Evolutionary conservation across 2,329 filamentous ascomycete genomes (phyloP), one percentile per base, ranked within the genome.

Genomic region (Colletotrichum gloeosporioides): DNA sequence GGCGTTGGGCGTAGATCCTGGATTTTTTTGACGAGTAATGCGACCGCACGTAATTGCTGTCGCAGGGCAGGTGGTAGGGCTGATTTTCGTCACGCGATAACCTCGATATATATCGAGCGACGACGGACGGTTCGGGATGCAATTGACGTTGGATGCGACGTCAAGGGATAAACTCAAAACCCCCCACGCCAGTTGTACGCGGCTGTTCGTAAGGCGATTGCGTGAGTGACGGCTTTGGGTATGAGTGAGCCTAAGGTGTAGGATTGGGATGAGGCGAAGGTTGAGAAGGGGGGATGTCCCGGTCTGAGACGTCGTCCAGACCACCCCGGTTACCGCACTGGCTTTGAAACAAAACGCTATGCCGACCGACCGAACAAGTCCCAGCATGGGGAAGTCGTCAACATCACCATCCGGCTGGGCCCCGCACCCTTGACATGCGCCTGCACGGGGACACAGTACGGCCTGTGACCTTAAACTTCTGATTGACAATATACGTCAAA

Each of bases 121-220:
- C 62, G 69, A 61, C 44, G 55, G 57, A 18, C 32, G 44, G 34
- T n/a, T 49, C 49, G 61, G 61, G 16, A 64, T 29, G 44, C 49
- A 39, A 71, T 61, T 36, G 27, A 44, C 39, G 62, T 65, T 73
- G 70, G n/a, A n/a, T 63, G 69, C 69, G 32, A 63, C 64, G 59
- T 65, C 70, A 74, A 36, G 36, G 57, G 22, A 29, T 65, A 69
- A 76, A 76, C 74, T 65, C 59, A 74, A 76, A 76, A 53, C 3
- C 34, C 34, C 64, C 70, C 70, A 74, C 70, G 59, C 39, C 39
- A 63, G n/a, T 53, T 15, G 31, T 67, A 66, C 64, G 71, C 59
- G 65, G 57, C 71, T 65, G 49, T 66, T 73, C 49, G 44, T 65
- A 55, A 65, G 49, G 65, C 29, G 49, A 65, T 73, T 69, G 73